Evolutionary conservation across 257 asterid species (phyloP).

Genomic region (Solanum raphanifolium): DNA sequence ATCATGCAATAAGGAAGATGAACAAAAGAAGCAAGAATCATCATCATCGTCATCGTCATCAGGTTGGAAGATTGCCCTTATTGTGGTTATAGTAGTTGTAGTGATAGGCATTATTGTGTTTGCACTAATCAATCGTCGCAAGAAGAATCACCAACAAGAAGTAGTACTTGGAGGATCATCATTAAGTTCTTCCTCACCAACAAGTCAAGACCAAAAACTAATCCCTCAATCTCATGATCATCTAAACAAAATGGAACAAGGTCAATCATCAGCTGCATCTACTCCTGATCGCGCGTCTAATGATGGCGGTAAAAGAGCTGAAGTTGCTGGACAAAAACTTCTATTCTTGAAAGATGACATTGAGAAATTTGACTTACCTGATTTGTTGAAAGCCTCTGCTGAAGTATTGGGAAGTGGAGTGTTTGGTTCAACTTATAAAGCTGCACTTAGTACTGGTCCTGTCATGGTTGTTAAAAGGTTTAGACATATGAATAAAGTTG

Average conservation of each 20-base stretch:
- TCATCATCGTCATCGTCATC: slow-evolving; percentile 6
- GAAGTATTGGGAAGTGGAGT: slow-evolving; percentile 80
- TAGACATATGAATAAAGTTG: slow-evolving; percentile 69
- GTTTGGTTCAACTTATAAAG: slow-evolving; percentile 77
- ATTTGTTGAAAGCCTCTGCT: slow-evolving; percentile 80
- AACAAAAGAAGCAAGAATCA: slow-evolving; percentile 19
- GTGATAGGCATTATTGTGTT: slow-evolving; percentile 19
- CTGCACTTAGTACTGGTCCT: slow-evolving; percentile 37
- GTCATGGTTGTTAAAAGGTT: slow-evolving; percentile 76
- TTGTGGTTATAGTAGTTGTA: slow-evolving; percentile 18
- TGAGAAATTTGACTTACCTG: slow-evolving; percentile 59
- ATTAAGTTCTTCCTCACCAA: background rate
- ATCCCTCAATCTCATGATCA: slow-evolving; percentile 8
- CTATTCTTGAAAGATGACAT: slow-evolving; percentile 51
- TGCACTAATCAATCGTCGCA: slow-evolving; percentile 33
- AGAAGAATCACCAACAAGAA: slow-evolving; percentile 5
- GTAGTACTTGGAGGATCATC: background rate
- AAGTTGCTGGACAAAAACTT: slow-evolving; percentile 33
- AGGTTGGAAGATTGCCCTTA: slow-evolving; percentile 13
- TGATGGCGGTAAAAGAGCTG: slow-evolving; percentile 16
- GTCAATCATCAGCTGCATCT: slow-evolving; percentile 5
- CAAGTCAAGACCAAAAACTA: background rate
- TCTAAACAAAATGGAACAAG: slow-evolving; percentile 45
- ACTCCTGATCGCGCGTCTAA: slow-evolving; percentile 10
- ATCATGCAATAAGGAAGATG: slow-evolving; percentile 20